Percentiles rank a stretch among this genome's conserved stretches.
phyloP scores from a whole-genome alignment of 345 rosid genomes.

The Aegle marmelos region DNA sequence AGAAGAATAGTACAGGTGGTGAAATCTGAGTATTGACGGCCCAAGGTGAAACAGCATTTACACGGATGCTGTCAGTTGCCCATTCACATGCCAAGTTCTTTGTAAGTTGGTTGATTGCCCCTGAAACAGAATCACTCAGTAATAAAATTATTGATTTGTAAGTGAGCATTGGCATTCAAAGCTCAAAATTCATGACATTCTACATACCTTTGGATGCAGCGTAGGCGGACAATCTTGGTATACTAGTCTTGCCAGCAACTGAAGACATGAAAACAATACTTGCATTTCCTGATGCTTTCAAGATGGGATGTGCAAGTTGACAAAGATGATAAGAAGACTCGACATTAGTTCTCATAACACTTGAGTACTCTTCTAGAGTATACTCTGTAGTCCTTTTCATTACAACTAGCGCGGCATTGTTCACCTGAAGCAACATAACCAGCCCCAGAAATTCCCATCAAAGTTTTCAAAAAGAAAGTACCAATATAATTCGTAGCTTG shows the following conservation, averaged over 20 bases:
- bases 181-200: background rate
- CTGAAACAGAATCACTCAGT: constrained; percentile 1
- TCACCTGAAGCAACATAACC: constrained; percentile 21
- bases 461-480: background rate
- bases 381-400: constrained; percentile 8
- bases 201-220: constrained; percentile 36
- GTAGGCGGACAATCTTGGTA: constrained; percentile 23
- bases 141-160: background rate
- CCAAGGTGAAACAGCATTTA: constrained; percentile 37
- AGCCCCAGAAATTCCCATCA: background rate
- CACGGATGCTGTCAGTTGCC: constrained; percentile 39
- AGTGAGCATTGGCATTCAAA: background rate
- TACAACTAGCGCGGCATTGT: constrained; percentile 26
- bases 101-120: constrained; percentile 35
- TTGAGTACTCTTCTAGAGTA: constrained; percentile 35
- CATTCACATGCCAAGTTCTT: constrained; percentile 40
- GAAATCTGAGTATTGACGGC: constrained; percentile 20
- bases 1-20: constrained; percentile 12
- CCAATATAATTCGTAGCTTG: background rate
- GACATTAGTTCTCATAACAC: constrained; percentile 41
- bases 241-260: constrained; percentile 25
- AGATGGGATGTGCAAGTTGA: constrained; percentile 53
- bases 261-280: constrained; percentile 55
- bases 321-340: constrained; percentile 55
- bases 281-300: constrained; percentile 51